A percentile compares a stretch with the other conserved stretches of the same genome.
Evolutionary conservation across 2,329 filamentous ascomycete species (phyloP).

Genomic region (Trichophyton rubrum): DNA sequence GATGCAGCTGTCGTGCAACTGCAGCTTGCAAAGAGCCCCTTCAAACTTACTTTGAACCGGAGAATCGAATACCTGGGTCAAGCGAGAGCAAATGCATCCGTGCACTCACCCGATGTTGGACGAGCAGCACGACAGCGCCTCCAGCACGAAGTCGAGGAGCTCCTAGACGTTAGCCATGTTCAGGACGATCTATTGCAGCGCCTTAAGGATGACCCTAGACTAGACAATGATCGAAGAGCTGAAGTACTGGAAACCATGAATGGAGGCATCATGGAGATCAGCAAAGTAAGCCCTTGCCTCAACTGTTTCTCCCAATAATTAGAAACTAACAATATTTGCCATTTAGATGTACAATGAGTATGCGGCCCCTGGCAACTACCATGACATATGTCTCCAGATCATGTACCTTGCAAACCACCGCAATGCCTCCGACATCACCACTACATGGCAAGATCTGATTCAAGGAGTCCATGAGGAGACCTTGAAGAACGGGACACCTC

Average conservation of each 20-base stretch:
- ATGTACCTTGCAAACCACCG: constrained; percentile 87
- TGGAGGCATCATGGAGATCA: constrained; percentile 64
- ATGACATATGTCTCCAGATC: constrained; percentile 84
- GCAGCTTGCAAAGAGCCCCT: constrained; percentile 69
- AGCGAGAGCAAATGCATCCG: constrained; percentile 85
- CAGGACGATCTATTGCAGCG: constrained; percentile 82
- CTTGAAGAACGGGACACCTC: constrained; percentile 29
- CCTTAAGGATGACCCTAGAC: constrained; percentile 58
- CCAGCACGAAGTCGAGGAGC: constrained; percentile 68
- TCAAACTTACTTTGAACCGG: constrained; percentile 65
- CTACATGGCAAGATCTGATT: constrained; percentile 75
- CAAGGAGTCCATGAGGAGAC: constrained; percentile 53
- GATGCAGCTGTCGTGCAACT: constrained; percentile 80
- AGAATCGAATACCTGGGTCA: constrained; percentile 81
- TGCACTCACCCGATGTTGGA: constrained; percentile 61
- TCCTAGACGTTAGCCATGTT: constrained; percentile 86
- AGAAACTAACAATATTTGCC: neutral
- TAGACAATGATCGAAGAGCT: constrained; percentile 49
- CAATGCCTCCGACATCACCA: constrained; percentile 68
- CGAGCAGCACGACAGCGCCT: constrained; percentile 74
- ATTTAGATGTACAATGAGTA: constrained; percentile 78
- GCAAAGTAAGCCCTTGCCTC: constrained; percentile 44
- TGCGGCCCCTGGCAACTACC: constrained; percentile 82
- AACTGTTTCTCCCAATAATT: constrained; percentile 7
- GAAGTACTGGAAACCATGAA: constrained; percentile 59